These are phyloP conservation scores for Hypoxylon sp. DNA, from an alignment of 2,329 filamentous ascomycete genomes.

Conservation along the genomic window DNA sequence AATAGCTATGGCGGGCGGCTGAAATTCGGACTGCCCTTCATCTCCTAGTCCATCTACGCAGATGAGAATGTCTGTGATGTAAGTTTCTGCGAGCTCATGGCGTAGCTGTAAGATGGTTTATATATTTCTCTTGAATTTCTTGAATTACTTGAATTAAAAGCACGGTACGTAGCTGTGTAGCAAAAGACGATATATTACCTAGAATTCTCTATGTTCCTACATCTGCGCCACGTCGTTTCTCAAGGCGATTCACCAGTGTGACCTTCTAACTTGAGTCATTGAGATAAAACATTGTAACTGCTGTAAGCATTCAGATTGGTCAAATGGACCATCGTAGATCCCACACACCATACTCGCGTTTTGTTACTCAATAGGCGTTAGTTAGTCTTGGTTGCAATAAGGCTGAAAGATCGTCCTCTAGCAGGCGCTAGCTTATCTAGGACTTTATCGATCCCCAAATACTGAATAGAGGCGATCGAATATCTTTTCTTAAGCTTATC, in stretches of 20 bases:
- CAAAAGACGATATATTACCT: not conserved
- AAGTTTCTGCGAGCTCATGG: no score
- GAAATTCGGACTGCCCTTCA: not conserved
- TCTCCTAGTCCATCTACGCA: no score
- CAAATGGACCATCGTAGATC: no score
- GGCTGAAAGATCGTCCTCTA: not conserved
- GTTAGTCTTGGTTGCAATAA: not conserved
- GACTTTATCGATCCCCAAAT: not conserved
- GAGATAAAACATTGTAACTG: not conserved
- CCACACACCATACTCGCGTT: slow-evolving; percentile 1
- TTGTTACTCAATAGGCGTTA: not conserved
- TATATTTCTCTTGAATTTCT: no score
- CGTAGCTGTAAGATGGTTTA: no score
- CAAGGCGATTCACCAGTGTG: not conserved
- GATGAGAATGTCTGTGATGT: no score
- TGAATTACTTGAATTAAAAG: no score
- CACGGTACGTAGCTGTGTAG: no score
- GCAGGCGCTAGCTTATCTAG: not conserved
- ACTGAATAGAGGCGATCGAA: not conserved
- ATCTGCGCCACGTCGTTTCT: not conserved
- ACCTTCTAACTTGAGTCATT: not conserved
- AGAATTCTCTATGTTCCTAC: not conserved
- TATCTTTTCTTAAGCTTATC: no score
- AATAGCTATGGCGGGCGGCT: not conserved
- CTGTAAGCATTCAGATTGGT: not conserved